A percentile compares a stretch with the other conserved stretches of the same genome.
These are phyloP conservation scores for Pisolithus tinctorius DNA, from an alignment of 768 basidiomycete genomes.

Conservation along the genomic window DNA sequence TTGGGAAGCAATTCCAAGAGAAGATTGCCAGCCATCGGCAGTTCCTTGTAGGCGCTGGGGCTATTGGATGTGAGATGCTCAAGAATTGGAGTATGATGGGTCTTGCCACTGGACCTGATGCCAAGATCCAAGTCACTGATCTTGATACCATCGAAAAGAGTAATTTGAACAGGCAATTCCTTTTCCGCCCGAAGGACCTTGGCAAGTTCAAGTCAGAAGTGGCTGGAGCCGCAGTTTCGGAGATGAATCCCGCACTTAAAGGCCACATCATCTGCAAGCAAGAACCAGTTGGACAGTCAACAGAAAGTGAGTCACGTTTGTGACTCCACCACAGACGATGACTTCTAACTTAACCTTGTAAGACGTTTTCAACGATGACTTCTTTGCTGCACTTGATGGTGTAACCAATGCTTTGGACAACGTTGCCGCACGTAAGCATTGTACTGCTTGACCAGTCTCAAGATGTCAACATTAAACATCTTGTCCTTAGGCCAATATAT, in stretches of 20 bases:
- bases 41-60: slow-evolving; percentile 98
- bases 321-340: neutral
- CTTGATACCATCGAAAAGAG: slow-evolving; percentile 99
- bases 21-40: slow-evolving; percentile 87
- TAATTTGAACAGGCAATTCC: slow-evolving; percentile 95
- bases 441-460: neutral
- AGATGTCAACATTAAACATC: slow-evolving; percentile 4
- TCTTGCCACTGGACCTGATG: slow-evolving; percentile 71
- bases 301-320: slow-evolving; percentile 65
- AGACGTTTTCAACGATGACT: slow-evolving; percentile 86
- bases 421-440: slow-evolving; percentile 78
- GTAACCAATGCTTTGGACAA: slow-evolving; percentile 99
- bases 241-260: slow-evolving; percentile 90
- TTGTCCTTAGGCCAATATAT: slow-evolving; percentile 77
- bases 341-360: slow-evolving; percentile 12
- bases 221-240: slow-evolving; percentile 81
- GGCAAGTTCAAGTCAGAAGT: slow-evolving; percentile 97
- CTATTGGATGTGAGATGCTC: slow-evolving; percentile 99
- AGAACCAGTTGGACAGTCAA: slow-evolving; percentile 87
- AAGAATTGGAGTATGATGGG: slow-evolving; percentile 99
- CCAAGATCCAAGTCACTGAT: slow-evolving; percentile 89
- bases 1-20: slow-evolving; percentile 87
- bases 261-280: slow-evolving; percentile 86
- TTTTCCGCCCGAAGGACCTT: slow-evolving; percentile 93
- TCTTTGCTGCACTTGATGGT: slow-evolving; percentile 84